phyloP scores from a whole-genome alignment of 2,329 filamentous ascomycete genomes.

The Chaetomium olivaceum region DNA sequence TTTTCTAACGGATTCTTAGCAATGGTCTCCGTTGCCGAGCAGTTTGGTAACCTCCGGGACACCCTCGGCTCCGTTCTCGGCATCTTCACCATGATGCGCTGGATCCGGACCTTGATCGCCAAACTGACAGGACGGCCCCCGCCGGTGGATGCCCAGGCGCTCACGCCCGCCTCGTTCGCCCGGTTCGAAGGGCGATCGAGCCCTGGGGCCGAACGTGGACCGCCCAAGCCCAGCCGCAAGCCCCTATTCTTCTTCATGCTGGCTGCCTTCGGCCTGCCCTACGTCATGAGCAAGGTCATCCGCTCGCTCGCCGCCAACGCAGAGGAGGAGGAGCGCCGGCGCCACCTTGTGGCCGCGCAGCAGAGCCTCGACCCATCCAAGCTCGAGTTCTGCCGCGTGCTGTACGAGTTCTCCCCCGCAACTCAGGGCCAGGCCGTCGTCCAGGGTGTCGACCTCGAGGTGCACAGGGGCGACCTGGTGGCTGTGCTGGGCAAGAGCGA shows the following conservation, averaged over 20 bases:
- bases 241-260: slow-evolving; percentile 94
- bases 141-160: slow-evolving; percentile 79
- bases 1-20: slow-evolving; percentile 52
- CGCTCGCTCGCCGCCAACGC: slow-evolving; percentile 77
- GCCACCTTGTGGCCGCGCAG: slow-evolving; percentile 46
- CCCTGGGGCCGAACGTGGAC: slow-evolving; percentile 58
- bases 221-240: slow-evolving; percentile 82
- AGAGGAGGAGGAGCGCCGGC: slow-evolving; percentile 74
- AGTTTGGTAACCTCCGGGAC: slow-evolving; percentile 90
- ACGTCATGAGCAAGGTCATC: slow-evolving; percentile 96
- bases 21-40: slow-evolving; percentile 97
- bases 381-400: slow-evolving; percentile 91
- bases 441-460: slow-evolving; percentile 80
- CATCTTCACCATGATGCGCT: slow-evolving; percentile 93
- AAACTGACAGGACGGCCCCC: slow-evolving; percentile 90
- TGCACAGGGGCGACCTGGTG: slow-evolving; percentile 93
- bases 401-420: slow-evolving; percentile 88
- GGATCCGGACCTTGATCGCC: slow-evolving; percentile 87
- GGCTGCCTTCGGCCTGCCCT: slow-evolving; percentile 92
- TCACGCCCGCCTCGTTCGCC: slow-evolving; percentile 90
- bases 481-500: slow-evolving; percentile 92
- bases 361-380: slow-evolving; percentile 77
- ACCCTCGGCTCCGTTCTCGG: slow-evolving; percentile 91
- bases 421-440: slow-evolving; percentile 56
- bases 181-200: slow-evolving; percentile 73